Percentiles rank a stretch among this genome's conserved stretches.
Conservation (phyloP, 257 asterid species). For the Solanum ahanhuiri region DNA sequence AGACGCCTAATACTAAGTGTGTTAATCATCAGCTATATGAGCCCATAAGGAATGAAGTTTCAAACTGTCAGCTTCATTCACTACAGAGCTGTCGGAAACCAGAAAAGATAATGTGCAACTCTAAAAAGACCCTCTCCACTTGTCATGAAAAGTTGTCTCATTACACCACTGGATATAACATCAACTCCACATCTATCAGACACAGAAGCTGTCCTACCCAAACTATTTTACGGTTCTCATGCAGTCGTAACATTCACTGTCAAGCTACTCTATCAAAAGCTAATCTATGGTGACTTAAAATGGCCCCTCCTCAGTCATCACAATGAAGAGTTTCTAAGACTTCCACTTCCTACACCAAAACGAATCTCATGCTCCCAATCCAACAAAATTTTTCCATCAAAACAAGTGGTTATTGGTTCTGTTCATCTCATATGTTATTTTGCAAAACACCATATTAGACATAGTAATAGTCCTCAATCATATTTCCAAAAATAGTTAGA, state of each 20-base stretch:
- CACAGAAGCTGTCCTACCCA: background rate
- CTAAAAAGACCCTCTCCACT: background rate
- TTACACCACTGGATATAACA: background rate
- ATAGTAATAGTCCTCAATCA: background rate
- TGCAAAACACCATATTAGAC: background rate
- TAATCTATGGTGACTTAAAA: background rate
- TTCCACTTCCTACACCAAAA: background rate
- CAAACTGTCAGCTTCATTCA: background rate
- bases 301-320: background rate
- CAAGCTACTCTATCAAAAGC: background rate
- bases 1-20: background rate
- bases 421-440: background rate
- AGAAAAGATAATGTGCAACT: background rate
- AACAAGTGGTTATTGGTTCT: background rate
- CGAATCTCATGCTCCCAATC: background rate
- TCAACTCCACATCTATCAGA: background rate
- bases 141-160: background rate
- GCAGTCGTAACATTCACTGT: background rate
- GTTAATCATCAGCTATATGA: background rate
- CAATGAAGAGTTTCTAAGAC: background rate
- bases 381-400: background rate
- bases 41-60: background rate
- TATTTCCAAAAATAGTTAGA: background rate
- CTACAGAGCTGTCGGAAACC: background rate
- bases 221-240: background rate